Evolutionary conservation across 345 rosid genomes (phyloP).

Genomic region (Brassica nigra): DNA sequence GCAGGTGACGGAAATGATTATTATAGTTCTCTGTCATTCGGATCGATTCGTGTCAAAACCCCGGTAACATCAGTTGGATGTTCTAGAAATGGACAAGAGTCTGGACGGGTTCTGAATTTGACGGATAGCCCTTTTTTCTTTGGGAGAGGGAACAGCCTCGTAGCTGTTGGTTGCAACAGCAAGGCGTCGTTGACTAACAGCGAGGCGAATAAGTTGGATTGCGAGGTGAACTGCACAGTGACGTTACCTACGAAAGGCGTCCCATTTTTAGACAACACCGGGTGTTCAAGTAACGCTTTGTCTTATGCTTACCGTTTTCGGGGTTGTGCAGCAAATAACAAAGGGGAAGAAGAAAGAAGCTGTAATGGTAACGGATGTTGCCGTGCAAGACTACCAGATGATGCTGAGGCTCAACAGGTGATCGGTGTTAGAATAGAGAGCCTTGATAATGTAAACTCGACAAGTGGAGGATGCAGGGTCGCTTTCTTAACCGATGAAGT

Average conservation of each 20-base stretch:
- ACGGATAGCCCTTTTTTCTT: conserved; percentile 24
- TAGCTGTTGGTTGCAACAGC: conserved; percentile 47
- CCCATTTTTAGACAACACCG: conserved; percentile 22
- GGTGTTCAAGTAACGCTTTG: background rate
- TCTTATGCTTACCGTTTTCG: background rate
- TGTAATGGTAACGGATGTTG: conserved; percentile 47
- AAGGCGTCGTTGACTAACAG: background rate
- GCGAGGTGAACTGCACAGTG: conserved; percentile 41
- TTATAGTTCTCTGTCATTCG: background rate
- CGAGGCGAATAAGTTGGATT: conserved; percentile 12
- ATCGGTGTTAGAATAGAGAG: background rate
- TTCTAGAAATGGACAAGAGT: background rate
- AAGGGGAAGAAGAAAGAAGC: background rate
- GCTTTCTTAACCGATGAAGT: conserved; percentile 10
- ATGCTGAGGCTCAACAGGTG: conserved; percentile 19
- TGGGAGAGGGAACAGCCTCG: conserved; percentile 22
- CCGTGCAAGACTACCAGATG: background rate
- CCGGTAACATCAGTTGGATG: conserved; percentile 24
- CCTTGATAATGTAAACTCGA: conserved; percentile 3
- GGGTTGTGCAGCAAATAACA: background rate
- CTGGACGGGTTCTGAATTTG: background rate
- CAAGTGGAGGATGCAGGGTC: background rate
- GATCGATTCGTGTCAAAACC: background rate
- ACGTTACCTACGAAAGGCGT: background rate
- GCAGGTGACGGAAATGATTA: background rate